These are phyloP conservation scores for Anthoceros angustus DNA, from an alignment of 225 moss, liverwort and hornwort species.

Conservation along the genomic window DNA sequence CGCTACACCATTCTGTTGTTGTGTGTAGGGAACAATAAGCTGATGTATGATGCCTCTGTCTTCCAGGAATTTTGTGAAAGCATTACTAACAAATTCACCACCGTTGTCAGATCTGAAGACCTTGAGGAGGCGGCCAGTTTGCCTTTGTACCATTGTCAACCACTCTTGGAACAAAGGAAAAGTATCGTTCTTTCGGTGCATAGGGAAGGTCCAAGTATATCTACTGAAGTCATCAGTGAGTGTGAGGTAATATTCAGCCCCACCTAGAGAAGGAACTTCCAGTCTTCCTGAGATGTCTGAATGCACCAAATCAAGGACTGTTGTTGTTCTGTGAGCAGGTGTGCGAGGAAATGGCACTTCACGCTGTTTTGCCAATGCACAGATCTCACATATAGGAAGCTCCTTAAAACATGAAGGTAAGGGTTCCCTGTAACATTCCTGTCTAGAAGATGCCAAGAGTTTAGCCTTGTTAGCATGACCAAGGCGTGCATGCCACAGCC, in stretches of 20 bases:
- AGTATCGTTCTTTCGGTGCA: background rate
- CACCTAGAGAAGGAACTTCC: background rate
- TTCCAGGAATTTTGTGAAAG: background rate
- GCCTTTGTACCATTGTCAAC: background rate
- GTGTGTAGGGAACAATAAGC: background rate
- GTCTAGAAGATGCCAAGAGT: background rate
- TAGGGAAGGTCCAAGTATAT: background rate
- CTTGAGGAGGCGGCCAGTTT: background rate
- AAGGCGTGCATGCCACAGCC: background rate
- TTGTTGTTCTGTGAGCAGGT: background rate
- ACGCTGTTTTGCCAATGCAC: background rate
- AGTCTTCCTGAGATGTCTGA: background rate
- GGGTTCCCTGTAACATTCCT: background rate
- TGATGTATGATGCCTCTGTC: background rate
- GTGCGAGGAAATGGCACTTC: background rate
- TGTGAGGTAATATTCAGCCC: background rate
- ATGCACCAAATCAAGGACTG: background rate
- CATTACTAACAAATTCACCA: background rate
- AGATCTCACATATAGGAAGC: background rate
- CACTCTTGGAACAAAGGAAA: background rate
- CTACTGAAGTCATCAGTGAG: background rate
- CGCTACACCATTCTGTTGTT: background rate
- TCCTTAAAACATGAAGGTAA: slow-evolving; percentile 2
- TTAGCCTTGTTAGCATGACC: slow-evolving; percentile 1
- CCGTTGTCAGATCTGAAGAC: background rate